Conservation (phyloP, 768 basidiomycete genomes). For the Naganishia friedmannii region DNA sequence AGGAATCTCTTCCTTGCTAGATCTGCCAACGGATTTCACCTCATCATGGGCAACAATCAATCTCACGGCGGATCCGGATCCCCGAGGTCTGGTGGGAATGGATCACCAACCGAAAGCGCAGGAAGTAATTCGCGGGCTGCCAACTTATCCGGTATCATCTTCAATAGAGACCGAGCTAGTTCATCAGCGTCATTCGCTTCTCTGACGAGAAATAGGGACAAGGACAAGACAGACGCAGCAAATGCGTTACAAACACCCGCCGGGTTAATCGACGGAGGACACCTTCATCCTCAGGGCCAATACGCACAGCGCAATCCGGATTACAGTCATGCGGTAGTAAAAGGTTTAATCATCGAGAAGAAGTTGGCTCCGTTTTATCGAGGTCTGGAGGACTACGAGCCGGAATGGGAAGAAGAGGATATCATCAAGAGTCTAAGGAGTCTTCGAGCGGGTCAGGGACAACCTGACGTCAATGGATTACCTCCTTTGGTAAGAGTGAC, state of each 20-base stretch:
- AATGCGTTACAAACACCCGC: constrained; percentile 42
- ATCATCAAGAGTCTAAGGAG: constrained; percentile 78
- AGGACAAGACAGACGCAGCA: constrained; percentile 13
- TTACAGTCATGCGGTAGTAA: constrained; percentile 84
- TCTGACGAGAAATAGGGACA: constrained; percentile 4
- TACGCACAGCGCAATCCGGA: constrained; percentile 58
- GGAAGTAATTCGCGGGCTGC: constrained; percentile 4
- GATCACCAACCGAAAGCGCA: not conserved
- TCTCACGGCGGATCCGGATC: constrained; percentile 15
- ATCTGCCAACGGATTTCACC: not conserved
- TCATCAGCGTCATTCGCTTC: constrained; percentile 18
- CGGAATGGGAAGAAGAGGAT: constrained; percentile 82
- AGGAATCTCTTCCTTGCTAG: not conserved
- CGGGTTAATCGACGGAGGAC: constrained; percentile 46
- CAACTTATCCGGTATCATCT: constrained; percentile 17
- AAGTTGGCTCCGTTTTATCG: constrained; percentile 93
- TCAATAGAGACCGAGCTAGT: constrained; percentile 8
- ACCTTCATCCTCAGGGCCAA: constrained; percentile 48
- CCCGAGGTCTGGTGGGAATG: constrained; percentile 5
- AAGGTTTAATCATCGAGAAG: constrained; percentile 80
- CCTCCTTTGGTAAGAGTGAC: constrained; percentile 27
- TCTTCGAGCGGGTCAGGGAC: constrained; percentile 54
- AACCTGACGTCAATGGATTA: not conserved
- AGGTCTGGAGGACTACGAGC: constrained; percentile 88
- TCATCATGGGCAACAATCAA: constrained; percentile 19